Evolutionary conservation across 225 moss, liverwort and hornwort genomes (phyloP).

Genomic region (Neckera pumila): DNA sequence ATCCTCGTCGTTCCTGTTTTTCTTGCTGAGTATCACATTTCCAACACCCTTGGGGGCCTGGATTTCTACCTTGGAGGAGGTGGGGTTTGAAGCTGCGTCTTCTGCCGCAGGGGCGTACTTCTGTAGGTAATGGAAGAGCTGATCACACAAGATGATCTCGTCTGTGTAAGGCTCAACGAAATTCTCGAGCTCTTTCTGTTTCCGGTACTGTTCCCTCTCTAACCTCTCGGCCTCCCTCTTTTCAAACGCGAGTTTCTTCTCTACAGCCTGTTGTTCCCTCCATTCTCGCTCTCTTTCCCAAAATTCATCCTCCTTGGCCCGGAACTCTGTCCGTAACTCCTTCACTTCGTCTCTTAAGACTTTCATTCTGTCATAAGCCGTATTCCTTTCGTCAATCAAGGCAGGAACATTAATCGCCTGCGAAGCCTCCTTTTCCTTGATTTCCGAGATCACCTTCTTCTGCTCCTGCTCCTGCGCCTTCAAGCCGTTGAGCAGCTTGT

Average conservation of each 20-base stretch:
- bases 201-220: constrained; percentile 72
- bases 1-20: constrained; percentile 68
- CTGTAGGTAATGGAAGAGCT: constrained; percentile 74
- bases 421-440: constrained; percentile 58
- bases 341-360: constrained; percentile 57
- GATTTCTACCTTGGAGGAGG: constrained; percentile 56
- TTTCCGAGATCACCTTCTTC: constrained; percentile 37
- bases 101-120: constrained; percentile 57
- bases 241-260: constrained; percentile 61
- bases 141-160: constrained; percentile 83
- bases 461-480: constrained; percentile 65
- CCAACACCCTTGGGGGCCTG: constrained; percentile 84
- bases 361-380: constrained; percentile 56
- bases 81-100: constrained; percentile 8
- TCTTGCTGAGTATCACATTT: constrained; percentile 63
- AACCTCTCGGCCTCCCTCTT: constrained; percentile 81
- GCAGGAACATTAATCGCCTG: constrained; percentile 50
- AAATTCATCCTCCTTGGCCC: constrained; percentile 65
- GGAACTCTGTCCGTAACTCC: constrained; percentile 49
- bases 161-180: constrained; percentile 90
- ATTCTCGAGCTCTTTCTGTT: constrained; percentile 81
- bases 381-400: constrained; percentile 57
- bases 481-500: constrained; percentile 40
- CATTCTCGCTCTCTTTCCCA: constrained; percentile 72
- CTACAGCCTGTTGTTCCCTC: constrained; percentile 67